Conservation (phyloP, 345 rosid genomes). For the Anastatica hierochuntica region DNA sequence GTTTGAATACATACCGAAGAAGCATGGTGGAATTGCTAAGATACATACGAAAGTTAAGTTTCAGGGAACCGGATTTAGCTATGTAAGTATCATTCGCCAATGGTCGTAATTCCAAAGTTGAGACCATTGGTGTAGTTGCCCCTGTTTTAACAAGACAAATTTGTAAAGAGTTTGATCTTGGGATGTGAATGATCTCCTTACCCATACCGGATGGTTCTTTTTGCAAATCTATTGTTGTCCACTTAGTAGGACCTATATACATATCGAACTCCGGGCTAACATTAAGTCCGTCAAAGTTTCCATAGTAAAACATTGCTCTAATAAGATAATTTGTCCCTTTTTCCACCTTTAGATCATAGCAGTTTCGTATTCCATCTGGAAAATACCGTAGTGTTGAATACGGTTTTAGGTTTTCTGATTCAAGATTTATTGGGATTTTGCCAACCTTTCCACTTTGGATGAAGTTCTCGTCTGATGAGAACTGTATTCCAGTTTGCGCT, state of each 20-base stretch:
- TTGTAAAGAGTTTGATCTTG: conserved; percentile 3
- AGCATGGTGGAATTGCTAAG: conserved; percentile 1
- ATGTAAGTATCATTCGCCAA: conserved; percentile 8
- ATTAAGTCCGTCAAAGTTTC: conserved; percentile 20
- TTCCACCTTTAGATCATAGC: conserved; percentile 22
- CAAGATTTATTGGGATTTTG: not conserved
- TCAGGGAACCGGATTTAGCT: conserved; percentile 23
- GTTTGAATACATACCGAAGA: conserved; percentile 7
- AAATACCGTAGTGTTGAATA: conserved; percentile 19
- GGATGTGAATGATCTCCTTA: conserved; percentile 28
- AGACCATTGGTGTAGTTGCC: conserved; percentile 25
- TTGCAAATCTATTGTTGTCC: conserved; percentile 24
- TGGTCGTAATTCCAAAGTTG: conserved; percentile 15
- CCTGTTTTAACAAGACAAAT: conserved; percentile 40
- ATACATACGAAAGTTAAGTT: not conserved
- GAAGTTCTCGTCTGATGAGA: conserved; percentile 28
- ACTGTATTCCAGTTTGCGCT: conserved; percentile 7
- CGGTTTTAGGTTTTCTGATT: not conserved
- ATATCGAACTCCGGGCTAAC: conserved; percentile 20
- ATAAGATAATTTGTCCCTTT: conserved; percentile 19
- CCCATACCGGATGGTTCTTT: not conserved
- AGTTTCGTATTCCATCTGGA: conserved; percentile 32
- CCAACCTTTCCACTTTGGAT: conserved; percentile 15
- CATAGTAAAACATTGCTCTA: conserved; percentile 26
- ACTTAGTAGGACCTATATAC: conserved; percentile 21